Conservation (phyloP, 1,284 basidiomycete species). For the Heterobasidion occidentale region DNA sequence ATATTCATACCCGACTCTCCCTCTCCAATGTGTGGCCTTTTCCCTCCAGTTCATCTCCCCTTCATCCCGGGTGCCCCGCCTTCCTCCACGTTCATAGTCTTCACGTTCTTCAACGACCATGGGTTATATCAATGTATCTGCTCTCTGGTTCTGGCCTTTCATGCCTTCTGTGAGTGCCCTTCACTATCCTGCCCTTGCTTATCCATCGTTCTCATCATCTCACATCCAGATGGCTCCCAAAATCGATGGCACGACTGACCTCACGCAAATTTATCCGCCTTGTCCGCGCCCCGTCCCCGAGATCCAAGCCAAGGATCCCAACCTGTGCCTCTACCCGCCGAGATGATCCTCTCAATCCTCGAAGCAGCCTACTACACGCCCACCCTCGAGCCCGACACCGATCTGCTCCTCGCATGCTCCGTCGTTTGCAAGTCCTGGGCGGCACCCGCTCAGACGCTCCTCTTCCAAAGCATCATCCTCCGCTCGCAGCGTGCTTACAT, state of each 20-base stretch:
- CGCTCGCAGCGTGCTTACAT: conserved; percentile 42
- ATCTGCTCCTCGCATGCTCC: conserved; percentile 42
- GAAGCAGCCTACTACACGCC: conserved; percentile 41
- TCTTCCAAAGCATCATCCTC: conserved; percentile 51
- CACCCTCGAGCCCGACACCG: conserved; percentile 26
- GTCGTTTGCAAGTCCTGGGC: conserved; percentile 64
- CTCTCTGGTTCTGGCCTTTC: background rate
- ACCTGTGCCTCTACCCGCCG: conserved; percentile 38
- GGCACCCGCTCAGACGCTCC: conserved; percentile 47
- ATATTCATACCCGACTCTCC: background rate
- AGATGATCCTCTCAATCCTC: conserved; percentile 54
- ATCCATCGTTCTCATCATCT: background rate
- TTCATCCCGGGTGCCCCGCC: background rate
- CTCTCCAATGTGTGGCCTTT: background rate
- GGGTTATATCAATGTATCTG: background rate
- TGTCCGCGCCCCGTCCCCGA: background rate
- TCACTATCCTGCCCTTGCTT: background rate
- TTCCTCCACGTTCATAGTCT: background rate
- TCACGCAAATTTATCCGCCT: background rate
- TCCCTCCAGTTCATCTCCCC: background rate
- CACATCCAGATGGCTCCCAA: background rate
- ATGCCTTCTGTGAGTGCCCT: background rate
- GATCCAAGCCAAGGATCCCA: background rate
- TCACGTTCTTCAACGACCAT: background rate
- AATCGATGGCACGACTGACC: background rate